A percentile compares a stretch with the other conserved stretches of the same genome.
Evolutionary conservation across 176 grass and related monocot species (phyloP).

Genomic region (Raddia guianensis): DNA sequence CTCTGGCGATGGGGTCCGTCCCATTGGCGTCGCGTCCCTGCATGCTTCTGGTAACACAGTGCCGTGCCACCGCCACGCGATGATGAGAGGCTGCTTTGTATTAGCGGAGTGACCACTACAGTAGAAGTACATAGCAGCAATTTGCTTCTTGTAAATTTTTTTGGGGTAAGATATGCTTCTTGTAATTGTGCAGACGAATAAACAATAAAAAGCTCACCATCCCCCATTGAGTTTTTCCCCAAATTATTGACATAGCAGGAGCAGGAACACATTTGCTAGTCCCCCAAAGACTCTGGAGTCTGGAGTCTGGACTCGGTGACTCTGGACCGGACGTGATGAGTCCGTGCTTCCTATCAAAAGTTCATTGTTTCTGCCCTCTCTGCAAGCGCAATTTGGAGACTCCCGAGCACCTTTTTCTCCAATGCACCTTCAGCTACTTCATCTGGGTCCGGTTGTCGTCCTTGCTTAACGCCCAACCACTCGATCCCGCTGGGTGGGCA

Average conservation of each 20-base stretch:
- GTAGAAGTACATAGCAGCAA: conserved; percentile 28
- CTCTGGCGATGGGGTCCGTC: conserved; percentile 12
- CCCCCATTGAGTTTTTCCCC: neutral
- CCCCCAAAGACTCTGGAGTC: neutral
- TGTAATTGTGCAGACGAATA: conserved; percentile 46
- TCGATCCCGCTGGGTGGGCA: too few species aligned
- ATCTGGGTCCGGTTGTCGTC: too few species aligned
- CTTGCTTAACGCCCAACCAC: too few species aligned
- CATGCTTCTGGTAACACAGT: conserved; percentile 18
- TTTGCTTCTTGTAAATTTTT: conserved; percentile 40
- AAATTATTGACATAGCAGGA: too few species aligned
- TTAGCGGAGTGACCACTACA: conserved; percentile 14
- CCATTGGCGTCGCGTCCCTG: conserved; percentile 28
- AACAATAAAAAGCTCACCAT: conserved; percentile 15
- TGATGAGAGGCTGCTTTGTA: conserved; percentile 17
- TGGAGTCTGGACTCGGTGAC: neutral
- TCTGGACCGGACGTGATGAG: conserved; percentile 26
- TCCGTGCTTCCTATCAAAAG: neutral
- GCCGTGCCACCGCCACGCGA: conserved; percentile 16
- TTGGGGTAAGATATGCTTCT: conserved; percentile 12
- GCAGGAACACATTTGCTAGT: too few species aligned
- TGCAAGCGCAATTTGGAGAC: too few species aligned
- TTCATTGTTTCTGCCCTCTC: neutral
- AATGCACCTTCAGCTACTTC: too few species aligned
- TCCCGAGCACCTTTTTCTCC: too few species aligned